phyloP scores from a whole-genome alignment of 495 filamentous ascomycete genomes.

The Stereocaulon alpinum region DNA sequence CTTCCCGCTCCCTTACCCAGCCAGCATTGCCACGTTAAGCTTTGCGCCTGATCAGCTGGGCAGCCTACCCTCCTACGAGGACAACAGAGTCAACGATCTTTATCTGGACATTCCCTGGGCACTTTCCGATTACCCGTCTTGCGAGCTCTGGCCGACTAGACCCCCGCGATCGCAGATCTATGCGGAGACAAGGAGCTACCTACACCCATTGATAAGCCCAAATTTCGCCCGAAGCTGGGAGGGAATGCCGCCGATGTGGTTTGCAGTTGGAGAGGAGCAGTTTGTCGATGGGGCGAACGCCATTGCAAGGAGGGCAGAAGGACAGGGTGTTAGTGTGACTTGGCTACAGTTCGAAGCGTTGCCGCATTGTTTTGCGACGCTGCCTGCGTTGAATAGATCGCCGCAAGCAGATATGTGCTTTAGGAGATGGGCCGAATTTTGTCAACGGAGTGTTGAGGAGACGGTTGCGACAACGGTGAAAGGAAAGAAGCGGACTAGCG shows the following conservation, averaged over 20 bases:
- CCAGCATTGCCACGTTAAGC: too few species aligned
- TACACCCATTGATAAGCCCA: slow-evolving; percentile 53
- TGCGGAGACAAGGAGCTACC: slow-evolving; percentile 40
- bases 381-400: too few species aligned
- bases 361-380: slow-evolving; percentile 44
- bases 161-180: slow-evolving; percentile 51
- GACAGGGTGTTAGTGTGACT: slow-evolving; percentile 44
- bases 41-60: too few species aligned
- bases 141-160: slow-evolving; percentile 48
- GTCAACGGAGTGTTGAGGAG: too few species aligned
- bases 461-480: too few species aligned
- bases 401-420: too few species aligned
- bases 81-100: background rate
- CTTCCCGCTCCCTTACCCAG: too few species aligned
- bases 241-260: slow-evolving; percentile 47
- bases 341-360: slow-evolving; percentile 58
- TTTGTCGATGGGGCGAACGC: slow-evolving; percentile 49
- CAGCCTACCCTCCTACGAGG: too few species aligned
- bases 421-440: too few species aligned
- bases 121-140: slow-evolving; percentile 28
- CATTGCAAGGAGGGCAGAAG: slow-evolving; percentile 37
- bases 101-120: background rate
- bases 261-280: slow-evolving; percentile 53
- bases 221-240: slow-evolving; percentile 45
- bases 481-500: too few species aligned